phyloP scores from a whole-genome alignment of 495 filamentous ascomycete genomes.

The Rusavskia elegans region DNA sequence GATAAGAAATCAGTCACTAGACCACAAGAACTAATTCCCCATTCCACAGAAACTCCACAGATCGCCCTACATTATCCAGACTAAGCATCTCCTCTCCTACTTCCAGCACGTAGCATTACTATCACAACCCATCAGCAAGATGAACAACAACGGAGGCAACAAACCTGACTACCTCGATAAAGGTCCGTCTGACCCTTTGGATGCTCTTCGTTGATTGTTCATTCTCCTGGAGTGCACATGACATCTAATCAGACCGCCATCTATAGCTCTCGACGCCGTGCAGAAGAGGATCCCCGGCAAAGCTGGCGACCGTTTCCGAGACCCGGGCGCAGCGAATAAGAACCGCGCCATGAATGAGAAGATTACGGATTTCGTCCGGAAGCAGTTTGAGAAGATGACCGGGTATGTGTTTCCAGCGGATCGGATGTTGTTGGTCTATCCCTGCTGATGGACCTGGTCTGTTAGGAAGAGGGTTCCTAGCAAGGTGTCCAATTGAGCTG shows the following conservation, averaged over 20 bases:
- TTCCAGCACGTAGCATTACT: too few relatives aligned
- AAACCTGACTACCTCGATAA: conserved; percentile 10
- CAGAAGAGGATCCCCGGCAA: conserved; percentile 1
- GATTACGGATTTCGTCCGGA: conserved; percentile 10
- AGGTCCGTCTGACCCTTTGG: conserved; percentile 1
- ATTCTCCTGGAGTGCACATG: too few relatives aligned
- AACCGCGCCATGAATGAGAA: conserved; percentile 12
- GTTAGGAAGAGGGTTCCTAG: conserved; percentile 6
- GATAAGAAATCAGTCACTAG: too few relatives aligned
- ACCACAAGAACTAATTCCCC: too few relatives aligned
- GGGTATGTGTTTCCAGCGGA: conserved; percentile 1
- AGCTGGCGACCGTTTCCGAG: background rate
- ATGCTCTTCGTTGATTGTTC: too few relatives aligned
- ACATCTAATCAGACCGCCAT: too few relatives aligned
- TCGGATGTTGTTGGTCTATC: background rate
- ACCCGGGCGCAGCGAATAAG: background rate
- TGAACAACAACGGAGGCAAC: conserved; percentile 1
- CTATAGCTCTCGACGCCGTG: conserved; percentile 1
- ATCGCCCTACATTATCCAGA: too few relatives aligned
- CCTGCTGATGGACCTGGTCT: background rate
- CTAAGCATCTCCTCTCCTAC: too few relatives aligned
- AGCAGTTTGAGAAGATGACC: conserved; percentile 9
- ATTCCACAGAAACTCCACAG: too few relatives aligned
- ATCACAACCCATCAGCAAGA: background rate
- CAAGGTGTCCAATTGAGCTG: conserved; percentile 8